These are phyloP conservation scores for Phytophthora melonis DNA, from an alignment of 352 stramenopile genomes.

Conservation along the genomic window DNA sequence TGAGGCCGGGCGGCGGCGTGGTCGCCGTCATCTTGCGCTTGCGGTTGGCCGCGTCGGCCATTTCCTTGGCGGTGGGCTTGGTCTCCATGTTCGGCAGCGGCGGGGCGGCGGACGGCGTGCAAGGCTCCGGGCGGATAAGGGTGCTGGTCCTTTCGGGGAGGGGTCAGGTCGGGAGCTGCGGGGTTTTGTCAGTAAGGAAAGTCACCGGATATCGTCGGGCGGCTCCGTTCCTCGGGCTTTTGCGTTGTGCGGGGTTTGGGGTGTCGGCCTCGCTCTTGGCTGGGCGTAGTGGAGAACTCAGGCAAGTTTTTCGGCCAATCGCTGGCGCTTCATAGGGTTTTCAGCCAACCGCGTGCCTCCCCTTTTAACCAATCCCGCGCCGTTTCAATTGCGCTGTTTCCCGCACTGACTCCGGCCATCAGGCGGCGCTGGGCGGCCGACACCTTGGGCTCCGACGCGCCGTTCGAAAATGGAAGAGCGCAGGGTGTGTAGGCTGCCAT, in stretches of 20 bases:
- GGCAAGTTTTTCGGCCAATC: slow-evolving; percentile 11
- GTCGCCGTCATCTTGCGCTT: slow-evolving; percentile 82
- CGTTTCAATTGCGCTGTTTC: slow-evolving; percentile 33
- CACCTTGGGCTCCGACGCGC: not conserved
- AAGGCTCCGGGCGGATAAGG: not conserved
- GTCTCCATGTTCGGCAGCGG: slow-evolving; percentile 26
- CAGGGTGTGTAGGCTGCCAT: not conserved
- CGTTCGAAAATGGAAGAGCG: slow-evolving; percentile 22
- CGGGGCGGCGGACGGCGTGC: not conserved
- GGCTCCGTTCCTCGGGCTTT: slow-evolving; percentile 26
- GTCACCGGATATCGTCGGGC: slow-evolving; percentile 12
- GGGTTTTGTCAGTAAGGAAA: not conserved
- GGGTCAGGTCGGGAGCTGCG: slow-evolving; percentile 7
- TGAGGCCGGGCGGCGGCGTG: slow-evolving; percentile 48
- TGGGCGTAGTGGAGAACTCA: slow-evolving; percentile 34
- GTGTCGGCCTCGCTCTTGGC: slow-evolving; percentile 36
- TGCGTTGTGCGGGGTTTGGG: slow-evolving; percentile 42
- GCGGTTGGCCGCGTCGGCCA: slow-evolving; percentile 54
- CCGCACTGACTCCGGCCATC: not conserved
- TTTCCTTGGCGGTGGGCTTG: slow-evolving; percentile 34
- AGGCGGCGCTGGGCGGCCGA: not conserved
- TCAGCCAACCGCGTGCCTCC: slow-evolving; percentile 13
- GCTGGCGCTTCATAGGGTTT: not conserved
- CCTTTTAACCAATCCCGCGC: slow-evolving; percentile 29
- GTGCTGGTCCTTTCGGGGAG: slow-evolving; percentile 24